Evolutionary conservation across 2,329 filamentous ascomycete species (phyloP).

Genomic region (Neophaeococcomyces mojaviensis): DNA sequence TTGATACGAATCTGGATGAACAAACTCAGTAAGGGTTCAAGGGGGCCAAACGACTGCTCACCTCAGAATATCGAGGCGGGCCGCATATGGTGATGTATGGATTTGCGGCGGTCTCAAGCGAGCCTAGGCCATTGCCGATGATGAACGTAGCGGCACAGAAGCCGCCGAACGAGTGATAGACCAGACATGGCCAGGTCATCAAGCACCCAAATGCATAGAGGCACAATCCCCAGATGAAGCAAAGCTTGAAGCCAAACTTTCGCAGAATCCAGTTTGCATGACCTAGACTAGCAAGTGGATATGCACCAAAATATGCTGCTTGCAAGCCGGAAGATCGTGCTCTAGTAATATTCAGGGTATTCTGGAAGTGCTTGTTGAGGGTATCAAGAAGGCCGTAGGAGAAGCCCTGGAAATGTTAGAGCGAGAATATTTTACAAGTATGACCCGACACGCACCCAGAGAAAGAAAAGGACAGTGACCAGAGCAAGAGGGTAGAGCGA

Average conservation of each 20-base stretch:
- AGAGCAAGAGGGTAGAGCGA: slow-evolving; percentile 34
- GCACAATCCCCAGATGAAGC: slow-evolving; percentile 65
- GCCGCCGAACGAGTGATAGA: slow-evolving; percentile 64
- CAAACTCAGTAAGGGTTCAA: slow-evolving; percentile 52
- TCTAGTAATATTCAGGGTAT: slow-evolving; percentile 45
- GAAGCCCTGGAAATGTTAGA: slow-evolving; percentile 27
- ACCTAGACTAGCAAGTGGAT: slow-evolving; percentile 46
- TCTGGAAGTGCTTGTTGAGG: slow-evolving; percentile 51
- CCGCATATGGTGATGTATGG: slow-evolving; percentile 70
- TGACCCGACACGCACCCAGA: slow-evolving; percentile 35
- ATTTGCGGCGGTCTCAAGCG: slow-evolving; percentile 70
- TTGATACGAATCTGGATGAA: slow-evolving; percentile 56
- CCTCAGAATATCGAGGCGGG: slow-evolving; percentile 59
- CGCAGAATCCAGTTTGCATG: slow-evolving; percentile 56
- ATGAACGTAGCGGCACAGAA: slow-evolving; percentile 64
- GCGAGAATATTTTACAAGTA: slow-evolving; percentile 20
- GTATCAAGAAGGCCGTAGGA: slow-evolving; percentile 43
- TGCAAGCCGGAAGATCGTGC: slow-evolving; percentile 55
- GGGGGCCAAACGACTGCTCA: slow-evolving; percentile 41
- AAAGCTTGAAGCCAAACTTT: slow-evolving; percentile 68
- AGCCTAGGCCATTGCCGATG: slow-evolving; percentile 64
- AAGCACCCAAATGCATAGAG: slow-evolving; percentile 66
- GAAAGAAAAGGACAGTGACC: slow-evolving; percentile 43
- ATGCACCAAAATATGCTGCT: slow-evolving; percentile 57
- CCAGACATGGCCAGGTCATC: slow-evolving; percentile 75